Base-by-base conservation (phyloP, 352 stramenopile genomes). In the Globisporangium cystogenes region DNA sequence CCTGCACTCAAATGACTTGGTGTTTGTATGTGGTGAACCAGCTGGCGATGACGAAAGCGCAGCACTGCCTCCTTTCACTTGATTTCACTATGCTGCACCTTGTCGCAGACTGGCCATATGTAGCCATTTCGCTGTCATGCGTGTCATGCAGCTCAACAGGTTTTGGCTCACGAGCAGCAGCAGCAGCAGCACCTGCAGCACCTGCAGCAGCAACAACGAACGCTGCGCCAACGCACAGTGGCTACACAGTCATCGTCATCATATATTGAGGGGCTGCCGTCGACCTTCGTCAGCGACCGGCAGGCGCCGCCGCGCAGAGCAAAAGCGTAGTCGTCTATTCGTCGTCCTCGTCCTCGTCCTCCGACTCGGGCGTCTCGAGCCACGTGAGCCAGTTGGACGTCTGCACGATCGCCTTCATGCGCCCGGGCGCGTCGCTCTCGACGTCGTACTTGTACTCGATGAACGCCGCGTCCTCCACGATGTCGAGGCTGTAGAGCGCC, bases 371-470 rank as follows among this genome's bases (percentile, higher is more conserved):
- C 41, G 81, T 88, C 71, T 92, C 81, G 31, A 92, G 70, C 81
- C 81, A 92, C 65, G 68, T 88, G 63, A 90, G 68, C 81, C 81
- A 92, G 48, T 74, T 76, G 27, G 76, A 87, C 16, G 74, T 87
- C 70, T 92, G 74, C 48, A 92, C 76, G 60, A 90, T 87, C 53
- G 81, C 81, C 72, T 88, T 86, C 78, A 92, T 92, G 45, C 78
- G 80, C 37, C 81, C 81, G 11, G 81, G 76, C 2, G 69, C 70
- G 27, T 86, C 75, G 63, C 65, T 74, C 48, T 92, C 81, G 44
- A 87, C 72, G 63, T 92, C 76, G 72, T 89, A 90, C 70, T 92
- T 92, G 79, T 92, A 90, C 63, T 92, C 81, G 37, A 92, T 81
- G 64, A 92, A 92, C 20, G 76, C 81, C 27, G 74, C 64, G 45